Conservation (phyloP, 768 basidiomycete genomes). For the Calocybe gangraenosa region DNA sequence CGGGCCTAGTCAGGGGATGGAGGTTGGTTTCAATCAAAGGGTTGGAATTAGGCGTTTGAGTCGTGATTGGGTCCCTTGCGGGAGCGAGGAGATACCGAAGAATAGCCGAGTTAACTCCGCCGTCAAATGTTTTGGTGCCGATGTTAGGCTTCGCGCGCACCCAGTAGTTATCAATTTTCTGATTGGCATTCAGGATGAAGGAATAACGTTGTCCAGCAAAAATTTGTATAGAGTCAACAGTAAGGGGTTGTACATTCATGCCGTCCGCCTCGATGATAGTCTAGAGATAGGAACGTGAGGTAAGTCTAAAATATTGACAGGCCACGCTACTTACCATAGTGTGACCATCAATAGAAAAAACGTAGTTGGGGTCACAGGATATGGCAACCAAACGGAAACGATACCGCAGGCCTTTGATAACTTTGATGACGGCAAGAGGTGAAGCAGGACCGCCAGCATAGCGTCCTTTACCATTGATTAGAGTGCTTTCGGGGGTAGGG, state of each 20-base stretch:
- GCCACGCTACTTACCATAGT: constrained; percentile 19
- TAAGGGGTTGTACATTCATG: constrained; percentile 24
- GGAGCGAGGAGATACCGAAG: constrained; percentile 33
- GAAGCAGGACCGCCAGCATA: constrained; percentile 35
- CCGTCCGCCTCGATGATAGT: constrained; percentile 40
- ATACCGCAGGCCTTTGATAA: constrained; percentile 37
- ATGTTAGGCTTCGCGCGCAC: constrained; percentile 26
- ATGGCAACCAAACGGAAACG: constrained; percentile 50
- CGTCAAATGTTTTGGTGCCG: constrained; percentile 18
- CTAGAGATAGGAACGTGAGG: constrained; percentile 11
- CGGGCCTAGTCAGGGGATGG: constrained; percentile 8
- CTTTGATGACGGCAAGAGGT: constrained; percentile 40
- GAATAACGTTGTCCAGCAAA: constrained; percentile 35
- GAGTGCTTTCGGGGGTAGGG: constrained; percentile 30
- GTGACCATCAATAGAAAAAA: constrained; percentile 43
- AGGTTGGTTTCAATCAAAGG: constrained; percentile 26
- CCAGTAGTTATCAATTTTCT: constrained; percentile 38
- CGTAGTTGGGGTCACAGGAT: constrained; percentile 43
- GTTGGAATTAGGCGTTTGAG: constrained; percentile 12
- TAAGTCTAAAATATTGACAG: constrained; percentile 1
- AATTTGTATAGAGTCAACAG: constrained; percentile 37
- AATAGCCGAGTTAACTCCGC: constrained; percentile 52
- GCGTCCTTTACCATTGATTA: constrained; percentile 53
- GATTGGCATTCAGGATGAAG: constrained; percentile 32
- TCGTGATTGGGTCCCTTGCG: constrained; percentile 25